phyloP scores from a whole-genome alignment of 2,329 filamentous ascomycete species.

The Cladosporium sp. region DNA sequence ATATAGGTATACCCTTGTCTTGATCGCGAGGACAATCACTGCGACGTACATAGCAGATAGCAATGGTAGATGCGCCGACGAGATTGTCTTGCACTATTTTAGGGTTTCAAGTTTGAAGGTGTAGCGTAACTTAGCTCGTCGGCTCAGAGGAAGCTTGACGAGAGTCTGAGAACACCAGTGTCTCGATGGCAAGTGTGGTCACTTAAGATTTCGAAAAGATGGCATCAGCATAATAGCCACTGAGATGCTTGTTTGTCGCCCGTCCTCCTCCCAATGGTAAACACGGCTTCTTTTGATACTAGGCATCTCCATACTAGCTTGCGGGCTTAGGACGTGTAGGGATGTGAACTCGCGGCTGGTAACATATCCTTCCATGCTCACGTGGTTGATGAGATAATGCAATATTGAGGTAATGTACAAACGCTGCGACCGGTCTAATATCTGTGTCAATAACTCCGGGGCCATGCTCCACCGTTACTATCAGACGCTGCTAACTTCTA shows the following conservation, averaged over 20 bases:
- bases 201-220: background rate
- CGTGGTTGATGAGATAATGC: background rate
- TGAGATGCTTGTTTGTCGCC: background rate
- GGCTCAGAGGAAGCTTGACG: background rate
- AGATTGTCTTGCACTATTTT: background rate
- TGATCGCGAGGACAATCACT: background rate
- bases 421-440: background rate
- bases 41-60: background rate
- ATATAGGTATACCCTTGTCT: background rate
- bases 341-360: background rate
- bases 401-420: conserved; percentile 7
- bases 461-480: background rate
- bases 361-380: background rate
- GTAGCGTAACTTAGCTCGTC: background rate
- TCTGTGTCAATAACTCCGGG: background rate
- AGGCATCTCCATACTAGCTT: background rate
- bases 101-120: background rate
- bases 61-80: background rate
- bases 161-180: background rate
- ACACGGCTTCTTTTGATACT: background rate
- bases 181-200: background rate
- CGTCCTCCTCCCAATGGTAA: background rate
- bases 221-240: background rate
- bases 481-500: background rate
- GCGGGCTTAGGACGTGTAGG: background rate